Evolutionary conservation across 2,329 filamentous ascomycete genomes (phyloP).

Genomic region (Diaporthe citriasiana): DNA sequence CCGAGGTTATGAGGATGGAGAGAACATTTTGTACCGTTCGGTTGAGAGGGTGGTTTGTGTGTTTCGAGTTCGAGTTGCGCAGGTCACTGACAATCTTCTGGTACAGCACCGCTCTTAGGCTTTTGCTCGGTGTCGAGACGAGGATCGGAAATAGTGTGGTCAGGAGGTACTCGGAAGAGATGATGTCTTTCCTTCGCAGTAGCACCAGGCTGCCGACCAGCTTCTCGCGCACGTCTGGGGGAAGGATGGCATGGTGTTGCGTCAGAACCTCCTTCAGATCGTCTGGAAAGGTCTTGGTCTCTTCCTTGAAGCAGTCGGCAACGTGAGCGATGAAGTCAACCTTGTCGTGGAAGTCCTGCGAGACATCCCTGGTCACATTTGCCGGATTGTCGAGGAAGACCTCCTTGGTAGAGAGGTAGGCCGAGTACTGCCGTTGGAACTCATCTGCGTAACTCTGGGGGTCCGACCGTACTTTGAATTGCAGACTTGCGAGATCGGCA

Average conservation of each 20-base stretch:
- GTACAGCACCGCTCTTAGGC: slow-evolving; percentile 85
- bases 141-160: slow-evolving; percentile 96
- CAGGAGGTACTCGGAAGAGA: slow-evolving; percentile 86
- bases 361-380: slow-evolving; percentile 81
- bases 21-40: slow-evolving; percentile 93
- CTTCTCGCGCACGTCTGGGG: slow-evolving; percentile 91
- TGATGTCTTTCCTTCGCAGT: slow-evolving; percentile 89
- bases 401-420: slow-evolving; percentile 91
- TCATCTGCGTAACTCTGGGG: slow-evolving; percentile 89
- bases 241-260: slow-evolving; percentile 85
- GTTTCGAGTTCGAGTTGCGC: slow-evolving; percentile 86
- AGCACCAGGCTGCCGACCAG: slow-evolving; percentile 91
- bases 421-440: slow-evolving; percentile 88
- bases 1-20: slow-evolving; percentile 90
- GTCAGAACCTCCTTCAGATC: slow-evolving; percentile 86
- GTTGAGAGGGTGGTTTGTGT: slow-evolving; percentile 93
- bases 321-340: slow-evolving; percentile 96
- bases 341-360: slow-evolving; percentile 89
- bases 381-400: slow-evolving; percentile 90
- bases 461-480: slow-evolving; percentile 92
- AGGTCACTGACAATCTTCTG: slow-evolving; percentile 93
- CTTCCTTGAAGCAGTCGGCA: slow-evolving; percentile 90
- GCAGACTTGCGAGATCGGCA: slow-evolving; percentile 88
- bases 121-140: slow-evolving; percentile 92
- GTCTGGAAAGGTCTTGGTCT: slow-evolving; percentile 81